Conservation (phyloP, 495 filamentous ascomycete species). For the Choiromyces venosus region DNA sequence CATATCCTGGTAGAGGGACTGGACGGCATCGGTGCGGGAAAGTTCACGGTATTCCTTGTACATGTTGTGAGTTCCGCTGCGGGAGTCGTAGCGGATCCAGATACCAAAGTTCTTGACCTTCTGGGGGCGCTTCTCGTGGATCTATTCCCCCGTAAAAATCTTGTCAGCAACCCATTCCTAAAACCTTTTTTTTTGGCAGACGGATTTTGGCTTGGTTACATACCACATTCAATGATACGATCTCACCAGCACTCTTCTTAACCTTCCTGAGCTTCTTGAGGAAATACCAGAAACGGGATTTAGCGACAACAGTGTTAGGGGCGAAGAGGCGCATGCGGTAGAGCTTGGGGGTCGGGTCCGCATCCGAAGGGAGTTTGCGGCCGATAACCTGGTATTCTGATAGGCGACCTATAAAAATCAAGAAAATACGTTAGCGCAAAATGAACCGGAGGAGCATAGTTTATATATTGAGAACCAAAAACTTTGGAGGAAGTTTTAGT, state of each 20-base stretch:
- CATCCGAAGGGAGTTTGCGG: constrained; percentile 94
- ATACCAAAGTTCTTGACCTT: constrained; percentile 99
- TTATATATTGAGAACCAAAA: neutral
- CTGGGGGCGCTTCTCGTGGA: constrained; percentile 93
- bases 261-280: constrained; percentile 96
- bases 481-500: constrained; percentile 2
- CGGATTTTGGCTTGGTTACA: constrained; percentile 42
- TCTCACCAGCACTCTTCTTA: constrained; percentile 99
- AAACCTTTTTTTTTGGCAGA: constrained; percentile 4
- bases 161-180: constrained; percentile 10
- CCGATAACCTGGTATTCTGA: constrained; percentile 99
- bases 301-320: constrained; percentile 92
- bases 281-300: constrained; percentile 99
- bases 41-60: constrained; percentile 99
- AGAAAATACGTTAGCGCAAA: constrained; percentile 7
- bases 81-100: constrained; percentile 99
- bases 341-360: constrained; percentile 90
- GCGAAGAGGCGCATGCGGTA: constrained; percentile 99
- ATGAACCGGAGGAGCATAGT: neutral
- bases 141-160: constrained; percentile 51
- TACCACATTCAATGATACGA: constrained; percentile 94
- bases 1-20: constrained; percentile 99
- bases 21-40: constrained; percentile 87
- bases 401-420: constrained; percentile 66
- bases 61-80: constrained; percentile 99